These are phyloP conservation scores for Gleditsia sinensis DNA, from an alignment of 306 rosid species.

Conservation along the genomic window DNA sequence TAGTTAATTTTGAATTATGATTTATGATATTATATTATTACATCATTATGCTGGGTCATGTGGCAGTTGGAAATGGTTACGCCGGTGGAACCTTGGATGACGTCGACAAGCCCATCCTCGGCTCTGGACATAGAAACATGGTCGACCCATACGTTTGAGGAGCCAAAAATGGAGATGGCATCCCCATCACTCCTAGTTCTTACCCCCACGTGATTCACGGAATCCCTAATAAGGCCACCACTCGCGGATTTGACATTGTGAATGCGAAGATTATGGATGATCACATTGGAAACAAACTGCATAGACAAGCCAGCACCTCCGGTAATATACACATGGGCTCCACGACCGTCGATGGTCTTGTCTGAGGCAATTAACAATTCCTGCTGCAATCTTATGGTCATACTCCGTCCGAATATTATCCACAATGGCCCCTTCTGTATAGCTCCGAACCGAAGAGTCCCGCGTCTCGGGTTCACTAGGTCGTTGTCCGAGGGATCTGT, in stretches of 20 bases:
- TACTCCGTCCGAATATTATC: slow-evolving; percentile 65
- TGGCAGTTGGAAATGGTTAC: slow-evolving; percentile 83
- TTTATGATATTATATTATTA: not conserved
- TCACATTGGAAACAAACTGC: slow-evolving; percentile 58
- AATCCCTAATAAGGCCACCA: slow-evolving; percentile 80
- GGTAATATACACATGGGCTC: slow-evolving; percentile 56
- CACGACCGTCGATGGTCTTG: slow-evolving; percentile 94
- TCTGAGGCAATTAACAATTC: slow-evolving; percentile 65
- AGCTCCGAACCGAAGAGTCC: slow-evolving; percentile 64
- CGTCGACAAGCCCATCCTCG: slow-evolving; percentile 75
- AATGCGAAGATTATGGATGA: slow-evolving; percentile 65
- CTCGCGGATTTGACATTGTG: not conserved
- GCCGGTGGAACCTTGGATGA: slow-evolving; percentile 70
- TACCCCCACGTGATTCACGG: slow-evolving; percentile 49
- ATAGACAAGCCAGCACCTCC: slow-evolving; percentile 66
- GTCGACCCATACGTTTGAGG: slow-evolving; percentile 81
- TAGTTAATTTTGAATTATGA: too few relatives aligned
- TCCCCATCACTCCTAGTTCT: slow-evolving; percentile 74
- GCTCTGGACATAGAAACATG: slow-evolving; percentile 67
- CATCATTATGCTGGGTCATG: slow-evolving; percentile 69
- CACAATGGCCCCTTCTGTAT: slow-evolving; percentile 65
- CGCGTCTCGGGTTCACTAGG: slow-evolving; percentile 50
- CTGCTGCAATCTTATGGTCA: slow-evolving; percentile 54
- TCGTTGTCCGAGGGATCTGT: slow-evolving; percentile 60
- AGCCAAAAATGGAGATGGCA: slow-evolving; percentile 65